phyloP scores from a whole-genome alignment of 2,329 filamentous ascomycete genomes.

The Pseudogymnoascus pannorum region DNA sequence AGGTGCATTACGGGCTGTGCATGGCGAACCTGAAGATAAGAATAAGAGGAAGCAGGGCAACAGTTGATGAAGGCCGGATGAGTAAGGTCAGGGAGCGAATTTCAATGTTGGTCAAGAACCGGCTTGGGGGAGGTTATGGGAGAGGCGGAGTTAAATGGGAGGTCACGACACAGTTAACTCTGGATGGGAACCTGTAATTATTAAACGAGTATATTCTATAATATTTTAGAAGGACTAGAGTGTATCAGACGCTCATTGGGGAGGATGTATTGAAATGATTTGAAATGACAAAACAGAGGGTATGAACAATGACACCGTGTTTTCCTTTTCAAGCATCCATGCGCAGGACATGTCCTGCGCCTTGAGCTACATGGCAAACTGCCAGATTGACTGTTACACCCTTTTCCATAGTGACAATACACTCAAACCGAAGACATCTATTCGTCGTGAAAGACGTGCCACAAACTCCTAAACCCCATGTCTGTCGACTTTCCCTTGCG shows the following conservation, averaged over 20 bases:
- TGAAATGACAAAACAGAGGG: slow-evolving; percentile 7
- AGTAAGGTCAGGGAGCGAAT: slow-evolving; percentile 69
- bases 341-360: not conserved
- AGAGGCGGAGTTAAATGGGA: slow-evolving; percentile 82
- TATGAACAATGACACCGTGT: slow-evolving; percentile 3
- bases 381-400: not conserved
- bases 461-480: not conserved
- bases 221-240: not conserved
- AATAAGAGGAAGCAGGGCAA: slow-evolving; percentile 51
- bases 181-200: slow-evolving; percentile 19
- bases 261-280: not conserved
- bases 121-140: slow-evolving; percentile 82
- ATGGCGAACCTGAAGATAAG: slow-evolving; percentile 89
- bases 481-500: not conserved
- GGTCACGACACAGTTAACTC: slow-evolving; percentile 70
- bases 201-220: slow-evolving; percentile 1
- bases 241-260: not conserved
- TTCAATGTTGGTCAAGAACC: slow-evolving; percentile 70
- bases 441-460: not conserved
- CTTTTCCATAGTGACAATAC: not conserved
- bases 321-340: not conserved
- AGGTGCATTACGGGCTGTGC: slow-evolving; percentile 93
- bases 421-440: not conserved
- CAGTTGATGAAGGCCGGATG: slow-evolving; percentile 62
- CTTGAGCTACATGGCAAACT: slow-evolving; percentile 1